Conservation (phyloP, 2,329 filamentous ascomycete species). For the Metarhizium robertsii region DNA sequence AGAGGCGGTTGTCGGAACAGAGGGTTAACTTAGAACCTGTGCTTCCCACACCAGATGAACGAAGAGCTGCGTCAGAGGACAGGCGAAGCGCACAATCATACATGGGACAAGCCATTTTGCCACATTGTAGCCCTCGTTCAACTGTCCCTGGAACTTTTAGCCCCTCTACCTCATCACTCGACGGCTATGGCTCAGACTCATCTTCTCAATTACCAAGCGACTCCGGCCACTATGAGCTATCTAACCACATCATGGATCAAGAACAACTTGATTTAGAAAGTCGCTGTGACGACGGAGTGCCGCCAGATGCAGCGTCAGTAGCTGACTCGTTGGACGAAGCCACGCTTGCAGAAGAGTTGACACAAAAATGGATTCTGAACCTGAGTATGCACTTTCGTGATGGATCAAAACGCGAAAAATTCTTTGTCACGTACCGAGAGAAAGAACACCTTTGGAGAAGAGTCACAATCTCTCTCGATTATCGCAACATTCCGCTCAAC, state of each 20-base stretch:
- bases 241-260: background rate
- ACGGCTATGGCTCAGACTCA: background rate
- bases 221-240: background rate
- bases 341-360: slow-evolving; percentile 70
- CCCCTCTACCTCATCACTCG: background rate
- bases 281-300: slow-evolving; percentile 9
- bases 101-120: slow-evolving; percentile 6
- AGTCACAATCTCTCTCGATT: slow-evolving; percentile 90
- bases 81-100: slow-evolving; percentile 16
- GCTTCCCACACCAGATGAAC: slow-evolving; percentile 53
- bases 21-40: slow-evolving; percentile 63
- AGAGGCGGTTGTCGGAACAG: slow-evolving; percentile 72
- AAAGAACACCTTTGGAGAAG: slow-evolving; percentile 70
- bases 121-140: slow-evolving; percentile 27
- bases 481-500: slow-evolving; percentile 66
- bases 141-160: slow-evolving; percentile 39
- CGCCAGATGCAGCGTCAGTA: slow-evolving; percentile 34
- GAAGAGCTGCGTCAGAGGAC: slow-evolving; percentile 62
- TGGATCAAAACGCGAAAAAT: slow-evolving; percentile 87
- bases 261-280: background rate
- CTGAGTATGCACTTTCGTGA: slow-evolving; percentile 98
- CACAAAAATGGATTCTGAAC: slow-evolving; percentile 89
- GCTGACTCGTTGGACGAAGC: slow-evolving; percentile 49
- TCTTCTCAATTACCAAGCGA: background rate
- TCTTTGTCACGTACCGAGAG: slow-evolving; percentile 92